Evolutionary conservation across 1,284 basidiomycete genomes (phyloP), one percentile per base, ranked within the genome.

Genomic region (Fomitopsis betulina): DNA sequence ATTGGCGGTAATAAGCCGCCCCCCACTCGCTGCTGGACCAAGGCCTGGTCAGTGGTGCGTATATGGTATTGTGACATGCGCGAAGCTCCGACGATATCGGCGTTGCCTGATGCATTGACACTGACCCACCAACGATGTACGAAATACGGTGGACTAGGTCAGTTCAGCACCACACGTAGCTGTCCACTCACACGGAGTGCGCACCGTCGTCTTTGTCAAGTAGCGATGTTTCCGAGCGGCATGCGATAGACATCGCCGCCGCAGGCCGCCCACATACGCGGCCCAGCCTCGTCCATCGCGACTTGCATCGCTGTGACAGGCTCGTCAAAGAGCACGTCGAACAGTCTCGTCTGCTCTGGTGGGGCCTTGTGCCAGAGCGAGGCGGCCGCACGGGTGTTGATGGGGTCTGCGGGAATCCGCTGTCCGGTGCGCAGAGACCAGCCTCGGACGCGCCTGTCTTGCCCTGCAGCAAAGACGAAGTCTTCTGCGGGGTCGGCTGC

Each of bases 381-480:
- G 38, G 25, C 12, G 17, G 33, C 23, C 19, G 51, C 17, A 47
- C 54, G 9, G 66, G 43, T 21, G 49, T 35, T 51, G 32, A 51
- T 35, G 19, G 49, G 49, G 10, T 51, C 17, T 9, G 49, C 17
- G 21, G 49, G 49, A 3, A 51, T 10, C 9, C 49, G 59, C 12
- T 62, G 38, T 2, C 87, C 88, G 4, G 78, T 80, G 6, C 70
- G 75, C 6, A 91, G 66, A 3, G 86, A 87, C 89, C 89, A 91
- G 1, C 78, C 79, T 27, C 86, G 77, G 69, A 90, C 75, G 62
- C 79, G 72, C 63, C 78, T 66, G 75, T 87, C 83, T 68, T 85
- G 79, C 3, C 90, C 91, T 0, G 85, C 86, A 4, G 85, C 85
- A 64, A 93, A 93, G 15, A 94, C 66, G 61, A 88, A 85, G 51